Evolutionary conservation across 2,329 filamentous ascomycete genomes (phyloP), one percentile per base, ranked within the genome.

Genomic region (Stemphylium beticola): DNA sequence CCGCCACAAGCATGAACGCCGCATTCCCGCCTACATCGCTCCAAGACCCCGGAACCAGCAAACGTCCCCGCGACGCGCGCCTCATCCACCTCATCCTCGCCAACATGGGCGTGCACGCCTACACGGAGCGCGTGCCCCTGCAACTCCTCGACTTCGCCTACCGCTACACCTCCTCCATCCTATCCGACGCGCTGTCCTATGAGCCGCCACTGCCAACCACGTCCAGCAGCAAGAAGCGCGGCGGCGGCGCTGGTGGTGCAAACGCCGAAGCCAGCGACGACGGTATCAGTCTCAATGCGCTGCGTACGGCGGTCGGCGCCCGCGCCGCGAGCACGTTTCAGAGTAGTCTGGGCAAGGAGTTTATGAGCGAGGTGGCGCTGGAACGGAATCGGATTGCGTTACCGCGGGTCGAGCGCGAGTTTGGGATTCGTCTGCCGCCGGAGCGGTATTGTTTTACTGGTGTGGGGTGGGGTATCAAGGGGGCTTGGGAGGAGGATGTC

Each of bases 101-200:
- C 17, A 89, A 88, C 7, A 88, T 92, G 67, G 90, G 90, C 69
- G 90, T 93, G 9, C 87, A 88, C 4, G 83, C 87, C 36, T 95
- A 92, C 81, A 90, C 93, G 74, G 85, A 89, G 74, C 90, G 91
- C 67, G 90, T 95, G 1, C 91, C 91, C 0, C 83, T 93, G 0
- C 86, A 93, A 54, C 86, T 95, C 43, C 87, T 95, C 73, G 91
- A 95, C 62, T 93, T 93, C 71, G 89, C 91, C 43, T 95, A 95
- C 82, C 87, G 91, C 33, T 90, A 92, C 81, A 91, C 88, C 9
- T 86, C 86, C 1, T 83, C 85, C 53, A 82, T 93, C 32, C 85
- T 93, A 17, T 85, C 80, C 62, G 89, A 92, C 77, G 87, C 73
- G 5, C 57, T 75, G 1, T 59, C 62, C 3, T 74, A 76, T 66